These are phyloP conservation scores for Fusarium circinatum DNA, from an alignment of 2,329 filamentous ascomycete species.

Conservation along the genomic window DNA sequence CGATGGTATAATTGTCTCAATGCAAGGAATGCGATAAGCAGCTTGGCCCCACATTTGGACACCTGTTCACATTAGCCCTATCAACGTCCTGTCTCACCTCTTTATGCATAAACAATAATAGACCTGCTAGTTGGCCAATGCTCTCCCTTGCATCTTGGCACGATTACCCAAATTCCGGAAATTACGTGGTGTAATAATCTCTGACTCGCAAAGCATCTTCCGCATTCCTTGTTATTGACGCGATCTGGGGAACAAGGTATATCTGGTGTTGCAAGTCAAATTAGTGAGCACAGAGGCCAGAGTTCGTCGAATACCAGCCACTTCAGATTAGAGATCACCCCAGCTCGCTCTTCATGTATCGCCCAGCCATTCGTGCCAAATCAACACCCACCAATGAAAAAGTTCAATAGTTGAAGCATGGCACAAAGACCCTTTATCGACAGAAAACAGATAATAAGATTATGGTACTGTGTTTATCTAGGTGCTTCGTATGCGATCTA, in stretches of 20 bases:
- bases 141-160: background rate
- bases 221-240: background rate
- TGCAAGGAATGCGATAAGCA: background rate
- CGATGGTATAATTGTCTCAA: background rate
- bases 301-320: background rate
- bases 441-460: rapidly evolving
- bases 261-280: background rate
- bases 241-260: background rate
- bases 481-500: background rate
- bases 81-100: background rate
- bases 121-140: background rate
- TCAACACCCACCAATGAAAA: rapidly evolving
- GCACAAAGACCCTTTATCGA: rapidly evolving
- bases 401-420: rapidly evolving
- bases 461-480: background rate
- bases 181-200: background rate
- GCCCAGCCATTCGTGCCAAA: no score
- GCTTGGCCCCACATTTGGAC: background rate
- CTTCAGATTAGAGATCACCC: background rate
- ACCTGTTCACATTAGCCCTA: background rate
- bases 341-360: background rate
- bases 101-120: background rate
- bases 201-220: background rate
- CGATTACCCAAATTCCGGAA: background rate
- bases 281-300: rapidly evolving